These are phyloP conservation scores for Suhomyces maxii DNA, from an alignment of 1,139 yeast species.

Conservation along the genomic window DNA sequence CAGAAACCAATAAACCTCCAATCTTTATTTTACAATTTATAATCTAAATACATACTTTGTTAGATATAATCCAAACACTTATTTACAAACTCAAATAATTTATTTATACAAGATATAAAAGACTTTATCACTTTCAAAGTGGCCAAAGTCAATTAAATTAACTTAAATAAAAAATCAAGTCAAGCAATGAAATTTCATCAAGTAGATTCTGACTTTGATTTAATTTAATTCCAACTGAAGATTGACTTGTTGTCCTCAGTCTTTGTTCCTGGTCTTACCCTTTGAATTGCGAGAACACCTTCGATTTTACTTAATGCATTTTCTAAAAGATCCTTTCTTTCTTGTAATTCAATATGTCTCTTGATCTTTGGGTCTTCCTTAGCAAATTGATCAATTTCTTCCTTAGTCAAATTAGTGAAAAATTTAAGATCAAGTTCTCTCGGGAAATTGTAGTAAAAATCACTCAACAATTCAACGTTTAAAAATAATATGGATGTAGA, in stretches of 20 bases:
- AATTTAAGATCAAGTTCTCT: slow-evolving; percentile 82
- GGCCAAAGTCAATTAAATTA: background rate
- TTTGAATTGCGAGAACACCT: slow-evolving; percentile 76
- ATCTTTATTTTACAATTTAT: too few relatives aligned
- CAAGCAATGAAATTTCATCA: too few relatives aligned
- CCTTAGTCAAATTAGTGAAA: slow-evolving; percentile 60
- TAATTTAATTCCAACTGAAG: slow-evolving; percentile 14
- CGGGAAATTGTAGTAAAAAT: slow-evolving; percentile 94
- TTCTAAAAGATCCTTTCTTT: slow-evolving; percentile 83
- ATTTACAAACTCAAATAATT: background rate
- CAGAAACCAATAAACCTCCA: too few relatives aligned
- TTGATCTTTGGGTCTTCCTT: slow-evolving; percentile 92
- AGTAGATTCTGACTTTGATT: too few relatives aligned
- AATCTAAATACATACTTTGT: too few relatives aligned
- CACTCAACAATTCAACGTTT: slow-evolving; percentile 90
- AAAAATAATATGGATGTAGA: slow-evolving; percentile 90
- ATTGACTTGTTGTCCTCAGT: slow-evolving; percentile 13
- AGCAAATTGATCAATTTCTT: slow-evolving; percentile 85
- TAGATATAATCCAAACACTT: background rate
- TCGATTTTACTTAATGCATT: slow-evolving; percentile 84
- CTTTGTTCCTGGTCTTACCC: slow-evolving; percentile 23
- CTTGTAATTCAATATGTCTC: slow-evolving; percentile 89
- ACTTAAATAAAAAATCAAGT: too few relatives aligned
- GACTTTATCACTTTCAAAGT: background rate
- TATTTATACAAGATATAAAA: background rate